Conservation (phyloP, 768 basidiomycete species). For the Leccinum barrowsii region DNA sequence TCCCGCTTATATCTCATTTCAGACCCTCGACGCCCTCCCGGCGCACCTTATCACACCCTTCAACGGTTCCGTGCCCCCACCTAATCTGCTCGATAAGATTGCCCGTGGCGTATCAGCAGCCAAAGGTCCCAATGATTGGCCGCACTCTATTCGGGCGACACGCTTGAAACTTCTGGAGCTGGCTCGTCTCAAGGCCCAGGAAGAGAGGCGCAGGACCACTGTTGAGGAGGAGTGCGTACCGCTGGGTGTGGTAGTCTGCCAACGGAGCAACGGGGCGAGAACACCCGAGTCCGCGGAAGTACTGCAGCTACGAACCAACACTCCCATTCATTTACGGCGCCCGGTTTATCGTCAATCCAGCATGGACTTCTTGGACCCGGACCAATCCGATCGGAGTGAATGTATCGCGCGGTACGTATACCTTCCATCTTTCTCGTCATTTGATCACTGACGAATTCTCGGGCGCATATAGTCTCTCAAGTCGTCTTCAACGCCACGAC, state of each 20-base stretch:
- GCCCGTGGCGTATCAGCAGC: constrained; percentile 72
- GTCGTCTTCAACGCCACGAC: constrained; percentile 63
- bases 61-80: constrained; percentile 78
- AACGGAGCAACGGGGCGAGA: constrained; percentile 11
- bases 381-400: constrained; percentile 42
- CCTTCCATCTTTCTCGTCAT: constrained; percentile 2
- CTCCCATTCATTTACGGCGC: constrained; percentile 42
- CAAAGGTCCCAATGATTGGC: constrained; percentile 78
- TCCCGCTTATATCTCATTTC: constrained; percentile 4
- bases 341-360: constrained; percentile 78
- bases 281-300: constrained; percentile 37
- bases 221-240: constrained; percentile 45
- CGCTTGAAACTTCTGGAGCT: constrained; percentile 80
- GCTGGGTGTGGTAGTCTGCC: constrained; percentile 10
- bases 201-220: constrained; percentile 40
- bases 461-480: constrained; percentile 50
- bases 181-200: constrained; percentile 62
- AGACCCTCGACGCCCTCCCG: constrained; percentile 81
- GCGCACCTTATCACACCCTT: constrained; percentile 84
- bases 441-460: constrained; percentile 10
- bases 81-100: constrained; percentile 84
- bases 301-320: constrained; percentile 46
- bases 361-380: constrained; percentile 76
- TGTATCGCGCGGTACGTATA: constrained; percentile 60
- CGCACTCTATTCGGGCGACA: constrained; percentile 77